Base-by-base conservation (phyloP, 768 basidiomycete species). In the Rhodotorula babjevae region DNA sequence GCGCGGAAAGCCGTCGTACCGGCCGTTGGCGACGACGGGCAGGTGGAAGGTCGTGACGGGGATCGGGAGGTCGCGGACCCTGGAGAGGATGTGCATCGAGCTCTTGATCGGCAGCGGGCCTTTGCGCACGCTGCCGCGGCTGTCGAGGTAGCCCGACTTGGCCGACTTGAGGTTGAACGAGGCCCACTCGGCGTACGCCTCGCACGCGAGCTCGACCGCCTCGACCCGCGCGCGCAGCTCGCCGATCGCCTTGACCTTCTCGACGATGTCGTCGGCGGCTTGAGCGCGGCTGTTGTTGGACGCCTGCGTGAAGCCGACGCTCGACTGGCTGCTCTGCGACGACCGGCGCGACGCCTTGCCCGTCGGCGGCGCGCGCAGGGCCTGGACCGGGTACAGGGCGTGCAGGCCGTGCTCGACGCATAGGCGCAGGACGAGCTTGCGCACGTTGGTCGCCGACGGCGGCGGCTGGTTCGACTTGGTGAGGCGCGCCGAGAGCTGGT, bases 381-480 rank as follows among this genome's bases (percentile, higher is more conserved):
- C 91, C 80, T 88, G 91, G 5, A 98, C 86, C 76, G 93, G 92
- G 81, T 94, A 95, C 14, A 96, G 82, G 75, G 87, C 89, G 79
- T 99, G 96, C 82, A 92, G 98, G 0, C 95, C 93, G 79, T 99
- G 96, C 64, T 97, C 92, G 68, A 81, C 81, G 77, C 90, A 91
- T 85, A 99, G 73, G 2, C 81, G 90, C 33, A 87, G 85, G 10
- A 89, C 67, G 33, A 98, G 83, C 4, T 77, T 81, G 63, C 88
- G 87, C 11, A 98, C 84, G 69, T 84, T 86, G 31, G 80, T 77
- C 77, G 93, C 91, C 63, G 83, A 83, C 0, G 81, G 49, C 6
- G 53, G 78, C 61, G 33, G 79, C 77, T 40, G 80, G 65, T 16
- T 79, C 73, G 25, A 83, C 61, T 82, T 85, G 21, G 89, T 86